Conservation (phyloP, 1,284 basidiomycete genomes). For the Leucoagaricus sp. region DNA sequence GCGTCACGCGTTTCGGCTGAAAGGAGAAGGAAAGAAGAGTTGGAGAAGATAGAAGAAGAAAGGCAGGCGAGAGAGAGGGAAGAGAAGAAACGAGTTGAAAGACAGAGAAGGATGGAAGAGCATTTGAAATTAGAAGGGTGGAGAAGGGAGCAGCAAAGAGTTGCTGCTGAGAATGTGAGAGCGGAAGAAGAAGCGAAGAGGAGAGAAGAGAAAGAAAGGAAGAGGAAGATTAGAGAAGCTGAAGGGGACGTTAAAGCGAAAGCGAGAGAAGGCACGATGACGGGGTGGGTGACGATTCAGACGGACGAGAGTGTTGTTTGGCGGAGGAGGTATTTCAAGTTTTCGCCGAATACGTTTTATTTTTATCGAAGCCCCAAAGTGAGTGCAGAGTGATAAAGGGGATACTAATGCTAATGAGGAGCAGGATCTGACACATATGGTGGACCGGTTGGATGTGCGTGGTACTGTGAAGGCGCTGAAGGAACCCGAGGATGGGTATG, state of each 20-base stretch:
- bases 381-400: constrained; percentile 15
- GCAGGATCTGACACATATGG: constrained; percentile 47
- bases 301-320: constrained; percentile 55
- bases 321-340: constrained; percentile 68
- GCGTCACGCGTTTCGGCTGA: constrained; percentile 48
- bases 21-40: constrained; percentile 47
- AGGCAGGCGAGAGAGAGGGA: constrained; percentile 44
- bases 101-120: constrained; percentile 53
- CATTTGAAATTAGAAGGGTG: constrained; percentile 56
- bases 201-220: constrained; percentile 45
- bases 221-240: constrained; percentile 44
- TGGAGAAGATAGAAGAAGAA: constrained; percentile 47
- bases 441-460: constrained; percentile 53
- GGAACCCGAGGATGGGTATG: constrained; percentile 74
- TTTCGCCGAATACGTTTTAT: constrained; percentile 48
- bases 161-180: constrained; percentile 46
- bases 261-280: constrained; percentile 39
- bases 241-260: constrained; percentile 44
- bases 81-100: constrained; percentile 49
- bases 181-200: constrained; percentile 46
- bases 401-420: not conserved
- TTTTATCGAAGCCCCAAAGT: constrained; percentile 63
- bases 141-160: constrained; percentile 51
- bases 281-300: constrained; percentile 71
- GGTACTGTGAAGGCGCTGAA: constrained; percentile 47